Evolutionary conservation across 129 eudicot species (phyloP), one percentile per base, ranked within the genome.

Genomic region (Apium graveolens): DNA sequence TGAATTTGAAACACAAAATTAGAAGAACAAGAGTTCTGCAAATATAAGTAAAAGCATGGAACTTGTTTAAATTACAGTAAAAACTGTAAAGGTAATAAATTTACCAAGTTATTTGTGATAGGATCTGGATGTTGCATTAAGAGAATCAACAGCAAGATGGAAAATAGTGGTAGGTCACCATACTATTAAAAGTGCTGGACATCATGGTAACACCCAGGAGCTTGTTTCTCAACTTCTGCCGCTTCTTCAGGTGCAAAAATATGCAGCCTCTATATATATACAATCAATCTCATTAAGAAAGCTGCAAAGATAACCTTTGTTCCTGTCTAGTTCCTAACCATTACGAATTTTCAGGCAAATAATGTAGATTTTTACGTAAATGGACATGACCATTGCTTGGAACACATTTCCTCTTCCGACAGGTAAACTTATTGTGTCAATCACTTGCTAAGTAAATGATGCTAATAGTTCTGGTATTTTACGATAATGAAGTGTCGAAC

Each of bases 371-470:
- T 91, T 39, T 93, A 93, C 86, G 83, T 93, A 55, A 93, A 93
- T 46, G 98, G 98, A 41, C 98, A 93, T 44, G 98, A 93, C 38
- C 98, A 93, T 76, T 91, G 98, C 80, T 84, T 91, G 87, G 89
- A 93, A 62, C 98, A 91, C 73, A 87, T 93, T 26, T 84, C 82
- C 66, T 84, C 86, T 45, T 44, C 76, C 11, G 77, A 91, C 87
- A 85, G 97, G 96, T 91, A 81, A 8, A 38, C 53, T 53, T 17
- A 48, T 5, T 32, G 24, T 12, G 3, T 7, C 17, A 6, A 21
- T 27, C 20, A 13, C 10, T 66, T 31, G 71, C 71, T 3, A 29
- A n/a, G 35, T 8, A 1, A 18, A 51, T 18, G 29, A 24, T 29
- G 9, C 8, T 21, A 53, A 8, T 1, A 0, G 0, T 24, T 55